Conservation (phyloP, 805 yeast genomes). For the Yueomyces sinensis region DNA sequence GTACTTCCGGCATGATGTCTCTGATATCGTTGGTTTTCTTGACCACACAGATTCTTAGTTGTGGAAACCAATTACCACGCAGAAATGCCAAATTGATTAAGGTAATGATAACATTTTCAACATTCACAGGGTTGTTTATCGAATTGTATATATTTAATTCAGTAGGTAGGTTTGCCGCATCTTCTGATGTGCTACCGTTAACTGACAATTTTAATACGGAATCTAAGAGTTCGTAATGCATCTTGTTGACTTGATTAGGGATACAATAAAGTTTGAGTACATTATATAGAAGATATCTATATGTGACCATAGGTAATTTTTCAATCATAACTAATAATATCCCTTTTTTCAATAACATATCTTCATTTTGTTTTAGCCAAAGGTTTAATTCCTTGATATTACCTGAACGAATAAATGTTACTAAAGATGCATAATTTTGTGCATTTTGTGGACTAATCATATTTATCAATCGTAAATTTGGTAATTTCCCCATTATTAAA, state of each 20-base stretch:
- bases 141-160: conserved; percentile 11
- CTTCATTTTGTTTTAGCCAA: conserved; percentile 21
- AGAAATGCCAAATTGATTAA: conserved; percentile 19
- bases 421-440: conserved; percentile 28
- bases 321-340: conserved; percentile 28
- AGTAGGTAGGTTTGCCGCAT: background rate
- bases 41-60: conserved; percentile 17
- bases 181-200: conserved; percentile 2
- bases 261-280: conserved; percentile 10
- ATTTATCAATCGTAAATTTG: conserved; percentile 23
- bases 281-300: conserved; percentile 26
- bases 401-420: conserved; percentile 30
- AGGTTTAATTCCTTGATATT: conserved; percentile 25
- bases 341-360: conserved; percentile 20
- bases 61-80: conserved; percentile 24
- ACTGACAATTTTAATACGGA: conserved; percentile 11
- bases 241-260: conserved; percentile 11
- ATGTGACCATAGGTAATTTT: conserved; percentile 29
- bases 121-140: conserved; percentile 13
- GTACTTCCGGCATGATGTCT: conserved; percentile 18
- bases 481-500: conserved; percentile 41
- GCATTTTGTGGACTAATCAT: conserved; percentile 14
- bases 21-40: conserved; percentile 14
- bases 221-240: conserved; percentile 15
- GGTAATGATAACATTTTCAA: conserved; percentile 19